Evolutionary conservation across 2,329 filamentous ascomycete species (phyloP).

Genomic region (Chalaropsis thielavioides): DNA sequence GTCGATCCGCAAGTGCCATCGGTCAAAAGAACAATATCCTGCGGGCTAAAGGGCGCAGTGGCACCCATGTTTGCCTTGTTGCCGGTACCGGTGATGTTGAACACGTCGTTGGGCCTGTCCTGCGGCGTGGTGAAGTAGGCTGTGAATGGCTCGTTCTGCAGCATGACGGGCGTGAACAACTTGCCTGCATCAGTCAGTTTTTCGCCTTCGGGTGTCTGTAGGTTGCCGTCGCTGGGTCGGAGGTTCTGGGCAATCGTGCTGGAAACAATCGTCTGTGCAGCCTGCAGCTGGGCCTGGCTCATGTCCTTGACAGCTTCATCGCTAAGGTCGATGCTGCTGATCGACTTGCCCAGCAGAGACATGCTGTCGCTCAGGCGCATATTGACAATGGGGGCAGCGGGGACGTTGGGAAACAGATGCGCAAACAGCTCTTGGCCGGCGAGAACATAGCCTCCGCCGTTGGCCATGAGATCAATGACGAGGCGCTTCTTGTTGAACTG

Average conservation of each 20-base stretch:
- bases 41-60: slow-evolving; percentile 23
- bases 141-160: slow-evolving; percentile 36
- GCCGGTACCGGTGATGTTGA: slow-evolving; percentile 31
- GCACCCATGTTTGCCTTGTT: slow-evolving; percentile 28
- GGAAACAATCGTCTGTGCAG: slow-evolving; percentile 33
- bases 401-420: slow-evolving; percentile 37
- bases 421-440: slow-evolving; percentile 50
- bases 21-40: slow-evolving; percentile 20
- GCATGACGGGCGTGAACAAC: slow-evolving; percentile 24
- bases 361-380: slow-evolving; percentile 36
- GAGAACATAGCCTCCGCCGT: slow-evolving; percentile 44
- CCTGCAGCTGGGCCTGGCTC: slow-evolving; percentile 26
- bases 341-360: slow-evolving; percentile 29
- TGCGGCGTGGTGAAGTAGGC: slow-evolving; percentile 31
- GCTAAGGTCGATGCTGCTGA: slow-evolving; percentile 22
- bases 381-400: slow-evolving; percentile 36
- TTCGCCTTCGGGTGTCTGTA: slow-evolving; percentile 31
- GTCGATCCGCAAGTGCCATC: slow-evolving; percentile 21
- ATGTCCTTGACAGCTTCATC: slow-evolving; percentile 23
- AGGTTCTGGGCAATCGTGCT: slow-evolving; percentile 32
- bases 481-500: slow-evolving; percentile 43
- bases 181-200: slow-evolving; percentile 23
- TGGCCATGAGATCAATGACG: slow-evolving; percentile 43
- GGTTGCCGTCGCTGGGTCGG: slow-evolving; percentile 28
- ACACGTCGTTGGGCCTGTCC: slow-evolving; percentile 24